A percentile compares a stretch with the other conserved stretches of the same genome.
Evolutionary conservation across 2,329 filamentous ascomycete species (phyloP).

Genomic region (Fusarium circinatum): DNA sequence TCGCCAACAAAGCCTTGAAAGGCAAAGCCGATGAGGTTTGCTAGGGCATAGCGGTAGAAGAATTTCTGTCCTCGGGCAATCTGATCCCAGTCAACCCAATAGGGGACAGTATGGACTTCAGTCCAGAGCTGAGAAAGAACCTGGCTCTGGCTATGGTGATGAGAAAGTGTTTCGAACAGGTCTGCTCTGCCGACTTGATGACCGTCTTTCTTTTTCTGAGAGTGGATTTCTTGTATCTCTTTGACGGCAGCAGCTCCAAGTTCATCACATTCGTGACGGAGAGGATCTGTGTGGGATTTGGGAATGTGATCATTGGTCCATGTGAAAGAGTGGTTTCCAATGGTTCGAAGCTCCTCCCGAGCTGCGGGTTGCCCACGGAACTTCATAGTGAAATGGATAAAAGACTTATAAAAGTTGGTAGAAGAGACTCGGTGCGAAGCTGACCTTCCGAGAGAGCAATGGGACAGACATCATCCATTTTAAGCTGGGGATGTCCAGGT

Average conservation of each 20-base stretch:
- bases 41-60: slow-evolving; percentile 73
- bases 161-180: slow-evolving; percentile 12
- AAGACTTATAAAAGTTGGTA: too few species aligned
- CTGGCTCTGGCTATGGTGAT: neutral
- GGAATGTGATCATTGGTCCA: slow-evolving; percentile 18
- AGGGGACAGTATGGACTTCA: slow-evolving; percentile 67
- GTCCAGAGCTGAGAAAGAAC: slow-evolving; percentile 21
- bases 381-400: neutral
- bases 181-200: slow-evolving; percentile 1
- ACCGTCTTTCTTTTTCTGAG: neutral
- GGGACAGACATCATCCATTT: neutral
- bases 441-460: neutral
- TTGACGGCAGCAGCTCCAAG: slow-evolving; percentile 12
- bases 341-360: neutral
- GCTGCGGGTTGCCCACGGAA: neutral
- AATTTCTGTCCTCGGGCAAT: slow-evolving; percentile 70
- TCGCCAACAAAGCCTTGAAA: slow-evolving; percentile 53
- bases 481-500: neutral
- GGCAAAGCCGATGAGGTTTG: slow-evolving; percentile 63
- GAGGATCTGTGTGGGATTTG: slow-evolving; percentile 20
- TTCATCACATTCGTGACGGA: slow-evolving; percentile 12
- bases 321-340: slow-evolving; percentile 11
- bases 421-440: fast-evolving
- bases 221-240: slow-evolving; percentile 2
- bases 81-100: slow-evolving; percentile 75